phyloP scores from a whole-genome alignment of 1,284 basidiomycete genomes.

The Moniliella sp. region DNA sequence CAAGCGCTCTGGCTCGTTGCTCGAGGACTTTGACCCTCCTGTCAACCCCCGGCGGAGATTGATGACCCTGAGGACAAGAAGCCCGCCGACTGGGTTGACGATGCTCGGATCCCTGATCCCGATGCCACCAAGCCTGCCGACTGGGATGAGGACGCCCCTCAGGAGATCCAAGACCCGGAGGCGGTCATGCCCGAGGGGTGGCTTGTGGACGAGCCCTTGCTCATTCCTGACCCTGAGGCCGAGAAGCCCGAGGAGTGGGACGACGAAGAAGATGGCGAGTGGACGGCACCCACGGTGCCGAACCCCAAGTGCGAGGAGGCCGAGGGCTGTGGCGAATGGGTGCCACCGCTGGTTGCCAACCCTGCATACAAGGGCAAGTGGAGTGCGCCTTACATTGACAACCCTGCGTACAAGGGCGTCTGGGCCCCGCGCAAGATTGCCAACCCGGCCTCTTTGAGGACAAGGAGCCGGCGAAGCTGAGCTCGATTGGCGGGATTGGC shows the following conservation, averaged over 20 bases:
- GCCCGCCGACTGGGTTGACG: slow-evolving; percentile 80
- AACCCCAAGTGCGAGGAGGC: slow-evolving; percentile 58
- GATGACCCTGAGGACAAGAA: slow-evolving; percentile 71
- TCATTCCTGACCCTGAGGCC: slow-evolving; percentile 72
- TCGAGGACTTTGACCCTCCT: slow-evolving; percentile 83
- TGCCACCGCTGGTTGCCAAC: slow-evolving; percentile 71
- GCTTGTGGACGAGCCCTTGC: slow-evolving; percentile 67
- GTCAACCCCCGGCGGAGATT: slow-evolving; percentile 76
- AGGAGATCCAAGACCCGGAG: slow-evolving; percentile 53
- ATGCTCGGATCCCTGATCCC: slow-evolving; percentile 61
- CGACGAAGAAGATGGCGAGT: slow-evolving; percentile 96
- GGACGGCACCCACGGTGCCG: slow-evolving; percentile 65
- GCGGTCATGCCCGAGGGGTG: slow-evolving; percentile 81
- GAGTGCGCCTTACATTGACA: slow-evolving; percentile 65
- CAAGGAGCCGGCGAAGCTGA: slow-evolving; percentile 56
- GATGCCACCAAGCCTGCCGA: slow-evolving; percentile 45
- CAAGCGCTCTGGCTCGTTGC: slow-evolving; percentile 49
- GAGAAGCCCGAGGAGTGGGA: slow-evolving; percentile 99
- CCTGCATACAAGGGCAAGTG: slow-evolving; percentile 91
- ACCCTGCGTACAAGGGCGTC: slow-evolving; percentile 27
- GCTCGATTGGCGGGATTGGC: slow-evolving; percentile 24
- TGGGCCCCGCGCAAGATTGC: slow-evolving; percentile 25
- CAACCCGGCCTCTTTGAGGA: slow-evolving; percentile 83
- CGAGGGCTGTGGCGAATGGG: slow-evolving; percentile 87
- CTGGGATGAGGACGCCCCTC: slow-evolving; percentile 30